Evolutionary conservation across 352 stramenopile species (phyloP).

Genomic region (Pilasporangium apinafurcum): DNA sequence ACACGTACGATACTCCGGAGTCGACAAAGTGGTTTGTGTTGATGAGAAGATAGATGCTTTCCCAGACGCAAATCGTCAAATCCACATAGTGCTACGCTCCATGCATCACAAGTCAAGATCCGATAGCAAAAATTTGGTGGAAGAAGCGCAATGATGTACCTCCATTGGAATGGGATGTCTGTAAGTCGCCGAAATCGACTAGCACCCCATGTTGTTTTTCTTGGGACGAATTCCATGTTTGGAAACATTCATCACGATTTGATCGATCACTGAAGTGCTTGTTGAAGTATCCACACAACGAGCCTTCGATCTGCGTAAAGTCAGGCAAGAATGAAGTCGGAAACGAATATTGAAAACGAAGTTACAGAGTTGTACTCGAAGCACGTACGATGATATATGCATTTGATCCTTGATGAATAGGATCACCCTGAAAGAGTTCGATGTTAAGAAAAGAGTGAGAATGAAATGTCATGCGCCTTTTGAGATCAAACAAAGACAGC

Average conservation of each 20-base stretch:
- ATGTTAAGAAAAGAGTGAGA: background rate
- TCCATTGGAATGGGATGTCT: conserved; percentile 42
- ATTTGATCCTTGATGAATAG: conserved; percentile 21
- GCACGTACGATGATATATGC: conserved; percentile 40
- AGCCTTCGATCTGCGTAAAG: conserved; percentile 44
- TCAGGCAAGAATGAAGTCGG: background rate
- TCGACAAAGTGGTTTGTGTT: background rate
- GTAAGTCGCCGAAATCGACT: conserved; percentile 64
- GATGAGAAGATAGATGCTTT: background rate
- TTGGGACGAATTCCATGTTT: conserved; percentile 41
- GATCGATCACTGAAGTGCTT: conserved; percentile 44
- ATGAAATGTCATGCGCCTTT: background rate
- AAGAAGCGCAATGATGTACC: conserved; percentile 13
- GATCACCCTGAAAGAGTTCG: conserved; percentile 32
- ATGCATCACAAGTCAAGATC: background rate
- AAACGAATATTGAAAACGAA: background rate
- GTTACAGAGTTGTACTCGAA: background rate
- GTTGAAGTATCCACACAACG: conserved; percentile 64
- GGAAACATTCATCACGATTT: conserved; percentile 27
- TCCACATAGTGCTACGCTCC: conserved; percentile 48
- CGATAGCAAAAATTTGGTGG: background rate
- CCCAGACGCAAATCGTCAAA: conserved; percentile 40
- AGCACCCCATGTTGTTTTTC: conserved; percentile 30
- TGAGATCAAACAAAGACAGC: background rate
- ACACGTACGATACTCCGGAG: conserved; percentile 31